phyloP scores from a whole-genome alignment of 2,329 filamentous ascomycete genomes.

The Calycina herbarum region DNA sequence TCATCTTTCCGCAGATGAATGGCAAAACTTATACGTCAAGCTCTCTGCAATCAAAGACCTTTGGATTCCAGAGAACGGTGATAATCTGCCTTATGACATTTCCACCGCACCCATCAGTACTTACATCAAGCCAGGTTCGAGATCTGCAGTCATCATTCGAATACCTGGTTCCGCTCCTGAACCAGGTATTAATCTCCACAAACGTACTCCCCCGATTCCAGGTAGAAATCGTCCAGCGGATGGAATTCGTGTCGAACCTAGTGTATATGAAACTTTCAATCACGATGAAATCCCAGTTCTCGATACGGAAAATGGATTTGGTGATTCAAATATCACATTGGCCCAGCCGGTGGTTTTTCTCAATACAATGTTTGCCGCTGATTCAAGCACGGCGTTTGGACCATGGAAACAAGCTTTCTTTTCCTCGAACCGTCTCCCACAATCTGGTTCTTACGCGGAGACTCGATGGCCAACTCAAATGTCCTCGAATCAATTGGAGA shows the following conservation, averaged over 20 bases:
- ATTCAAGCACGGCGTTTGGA: neutral
- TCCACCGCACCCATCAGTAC: slow-evolving; percentile 21
- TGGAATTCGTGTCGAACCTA: neutral
- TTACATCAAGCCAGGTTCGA: slow-evolving; percentile 28
- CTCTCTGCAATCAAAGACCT: slow-evolving; percentile 23
- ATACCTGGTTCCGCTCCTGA: slow-evolving; percentile 19
- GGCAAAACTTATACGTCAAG: slow-evolving; percentile 22
- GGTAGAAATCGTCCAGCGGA: neutral
- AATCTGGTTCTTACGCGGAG: slow-evolving; percentile 21
- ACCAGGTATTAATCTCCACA: neutral
- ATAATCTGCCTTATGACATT: slow-evolving; percentile 20
- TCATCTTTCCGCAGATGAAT: slow-evolving; percentile 8
- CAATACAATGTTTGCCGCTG: neutral
- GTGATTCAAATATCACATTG: slow-evolving; percentile 1
- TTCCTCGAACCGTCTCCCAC: slow-evolving; percentile 12
- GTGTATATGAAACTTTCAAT: neutral
- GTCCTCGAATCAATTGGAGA: slow-evolving; percentile 16
- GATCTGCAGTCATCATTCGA: slow-evolving; percentile 25
- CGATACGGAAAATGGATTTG: slow-evolving; percentile 12
- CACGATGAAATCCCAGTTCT: slow-evolving; percentile 6
- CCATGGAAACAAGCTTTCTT: slow-evolving; percentile 20
- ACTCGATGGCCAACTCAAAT: slow-evolving; percentile 16
- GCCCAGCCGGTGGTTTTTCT: neutral
- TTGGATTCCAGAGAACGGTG: slow-evolving; percentile 15
- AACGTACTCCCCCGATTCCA: too few species aligned